Evolutionary conservation across 2,329 filamentous ascomycete species (phyloP).

Genomic region (Alternaria alternata): DNA sequence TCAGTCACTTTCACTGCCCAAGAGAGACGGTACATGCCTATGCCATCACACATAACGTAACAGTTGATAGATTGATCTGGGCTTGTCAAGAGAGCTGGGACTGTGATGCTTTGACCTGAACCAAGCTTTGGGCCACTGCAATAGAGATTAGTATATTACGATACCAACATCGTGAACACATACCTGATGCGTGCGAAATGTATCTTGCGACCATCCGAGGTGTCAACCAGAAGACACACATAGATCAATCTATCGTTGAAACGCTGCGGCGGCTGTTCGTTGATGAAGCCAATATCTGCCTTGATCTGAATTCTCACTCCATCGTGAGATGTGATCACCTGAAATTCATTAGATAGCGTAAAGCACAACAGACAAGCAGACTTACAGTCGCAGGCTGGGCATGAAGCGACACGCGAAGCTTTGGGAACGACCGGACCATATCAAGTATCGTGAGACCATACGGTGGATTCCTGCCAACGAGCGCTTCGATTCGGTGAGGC

Average conservation of each 20-base stretch:
- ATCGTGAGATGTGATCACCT: constrained; percentile 43
- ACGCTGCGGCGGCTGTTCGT: constrained; percentile 65
- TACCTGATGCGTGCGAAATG: constrained; percentile 72
- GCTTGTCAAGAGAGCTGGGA: constrained; percentile 64
- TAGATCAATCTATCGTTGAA: constrained; percentile 74
- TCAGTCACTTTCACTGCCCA: constrained; percentile 10
- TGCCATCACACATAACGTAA: constrained; percentile 83
- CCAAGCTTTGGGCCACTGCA: constrained; percentile 71
- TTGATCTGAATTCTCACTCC: constrained; percentile 68
- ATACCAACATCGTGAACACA: not conserved
- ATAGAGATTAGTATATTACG: constrained; percentile 34
- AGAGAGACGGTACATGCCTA: constrained; percentile 61
- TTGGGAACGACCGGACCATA: constrained; percentile 75
- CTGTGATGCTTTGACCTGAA: constrained; percentile 67
- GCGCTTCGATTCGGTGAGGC: constrained; percentile 75
- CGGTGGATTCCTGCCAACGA: constrained; percentile 81
- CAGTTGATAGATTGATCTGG: constrained; percentile 69
- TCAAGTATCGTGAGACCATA: constrained; percentile 77
- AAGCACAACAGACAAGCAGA: not conserved
- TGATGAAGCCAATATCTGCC: constrained; percentile 74
- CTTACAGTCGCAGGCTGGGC: constrained; percentile 56
- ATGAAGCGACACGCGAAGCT: constrained; percentile 64
- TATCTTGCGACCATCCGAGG: constrained; percentile 71
- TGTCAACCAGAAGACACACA: constrained; percentile 77
- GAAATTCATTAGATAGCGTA: not conserved